phyloP scores from a whole-genome alignment of 2,329 filamentous ascomycete genomes.

The Helotiales sp. region DNA sequence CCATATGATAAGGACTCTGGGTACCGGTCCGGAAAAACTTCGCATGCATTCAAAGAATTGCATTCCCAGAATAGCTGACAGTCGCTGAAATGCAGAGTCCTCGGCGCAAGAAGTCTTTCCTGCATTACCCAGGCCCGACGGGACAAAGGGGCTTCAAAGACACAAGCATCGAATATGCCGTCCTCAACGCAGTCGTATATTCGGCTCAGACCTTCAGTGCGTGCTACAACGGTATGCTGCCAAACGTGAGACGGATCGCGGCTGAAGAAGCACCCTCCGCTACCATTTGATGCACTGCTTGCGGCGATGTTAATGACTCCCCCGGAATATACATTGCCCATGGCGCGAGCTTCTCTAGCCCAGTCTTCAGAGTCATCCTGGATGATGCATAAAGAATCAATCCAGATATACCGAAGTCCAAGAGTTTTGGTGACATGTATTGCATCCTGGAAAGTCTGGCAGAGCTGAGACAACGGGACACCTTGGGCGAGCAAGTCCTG shows the following conservation, averaged over 20 bases:
- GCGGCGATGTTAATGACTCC: slow-evolving; percentile 25
- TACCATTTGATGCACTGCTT: slow-evolving; percentile 13
- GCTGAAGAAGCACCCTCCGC: slow-evolving; percentile 10
- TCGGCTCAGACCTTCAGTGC: not conserved
- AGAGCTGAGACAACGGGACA: slow-evolving; percentile 16
- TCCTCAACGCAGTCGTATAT: not conserved
- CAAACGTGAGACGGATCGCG: not conserved
- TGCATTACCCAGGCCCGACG: slow-evolving; percentile 28
- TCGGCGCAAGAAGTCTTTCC: slow-evolving; percentile 23
- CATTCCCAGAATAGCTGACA: slow-evolving; percentile 29
- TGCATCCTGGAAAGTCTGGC: slow-evolving; percentile 29
- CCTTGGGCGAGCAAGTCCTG: slow-evolving; percentile 3
- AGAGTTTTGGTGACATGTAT: slow-evolving; percentile 20
- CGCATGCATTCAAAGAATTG: not conserved
- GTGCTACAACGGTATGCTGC: not conserved
- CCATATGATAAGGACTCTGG: not conserved
- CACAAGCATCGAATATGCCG: not conserved
- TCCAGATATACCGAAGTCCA: slow-evolving; percentile 31
- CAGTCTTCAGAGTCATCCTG: slow-evolving; percentile 28
- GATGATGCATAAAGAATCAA: slow-evolving; percentile 32
- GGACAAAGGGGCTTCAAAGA: slow-evolving; percentile 5
- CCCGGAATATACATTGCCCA: slow-evolving; percentile 19
- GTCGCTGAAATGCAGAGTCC: slow-evolving; percentile 24
- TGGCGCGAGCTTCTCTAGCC: slow-evolving; percentile 14
- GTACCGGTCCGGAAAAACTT: slow-evolving; percentile 10